These are phyloP conservation scores for Amylostereum areolatum DNA, from an alignment of 1,284 basidiomycete genomes.

Conservation along the genomic window DNA sequence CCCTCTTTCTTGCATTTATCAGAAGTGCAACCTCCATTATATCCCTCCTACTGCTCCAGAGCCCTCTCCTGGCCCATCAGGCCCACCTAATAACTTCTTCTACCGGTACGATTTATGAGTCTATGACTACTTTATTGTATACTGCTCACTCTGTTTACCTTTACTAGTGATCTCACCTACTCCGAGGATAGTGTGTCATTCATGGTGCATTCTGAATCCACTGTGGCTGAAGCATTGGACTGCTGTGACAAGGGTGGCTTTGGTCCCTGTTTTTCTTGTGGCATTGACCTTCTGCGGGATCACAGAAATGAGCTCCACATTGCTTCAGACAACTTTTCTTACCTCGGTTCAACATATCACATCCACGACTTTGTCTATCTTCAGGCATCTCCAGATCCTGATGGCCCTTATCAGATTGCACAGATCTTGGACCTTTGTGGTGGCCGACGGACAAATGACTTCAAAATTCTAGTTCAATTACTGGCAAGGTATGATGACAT, in stretches of 20 bases:
- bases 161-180: constrained; percentile 29
- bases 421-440: constrained; percentile 41
- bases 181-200: constrained; percentile 39
- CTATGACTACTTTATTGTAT: too few species aligned
- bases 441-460: constrained; percentile 13
- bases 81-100: constrained; percentile 44
- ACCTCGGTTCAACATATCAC: constrained; percentile 44
- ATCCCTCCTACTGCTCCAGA: constrained; percentile 37
- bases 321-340: constrained; percentile 26
- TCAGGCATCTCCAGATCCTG: constrained; percentile 18
- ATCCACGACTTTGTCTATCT: constrained; percentile 54
- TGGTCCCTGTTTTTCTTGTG: constrained; percentile 48
- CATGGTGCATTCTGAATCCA: constrained; percentile 31
- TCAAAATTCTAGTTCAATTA: constrained; percentile 29
- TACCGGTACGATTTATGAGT: constrained; percentile 36
- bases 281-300: constrained; percentile 22
- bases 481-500: constrained; percentile 39
- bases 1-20: constrained; percentile 43
- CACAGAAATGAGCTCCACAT: constrained; percentile 14
- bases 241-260: constrained; percentile 25
- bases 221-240: constrained; percentile 24
- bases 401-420: constrained; percentile 40
- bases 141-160: constrained; percentile 1
- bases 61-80: constrained; percentile 30
- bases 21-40: constrained; percentile 44